These are phyloP conservation scores for Leccinum cinnamomeum DNA, from an alignment of 1,284 basidiomycete species.

Conservation along the genomic window DNA sequence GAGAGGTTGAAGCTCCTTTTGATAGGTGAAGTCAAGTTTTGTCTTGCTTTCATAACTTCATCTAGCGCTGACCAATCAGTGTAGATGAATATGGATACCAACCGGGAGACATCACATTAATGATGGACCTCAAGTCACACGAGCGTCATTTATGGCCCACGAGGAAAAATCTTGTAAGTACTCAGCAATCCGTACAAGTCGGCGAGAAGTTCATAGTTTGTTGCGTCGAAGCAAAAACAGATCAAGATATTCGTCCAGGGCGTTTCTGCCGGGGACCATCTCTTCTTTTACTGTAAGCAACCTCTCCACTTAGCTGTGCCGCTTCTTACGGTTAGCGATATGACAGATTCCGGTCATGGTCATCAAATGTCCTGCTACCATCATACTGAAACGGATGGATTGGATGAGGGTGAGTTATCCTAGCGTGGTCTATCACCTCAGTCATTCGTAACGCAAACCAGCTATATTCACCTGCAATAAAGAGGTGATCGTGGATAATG, in stretches of 20 bases:
- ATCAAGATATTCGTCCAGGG: slow-evolving; percentile 32
- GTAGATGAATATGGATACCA: slow-evolving; percentile 29
- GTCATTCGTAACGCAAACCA: slow-evolving; percentile 7
- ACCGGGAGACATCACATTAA: slow-evolving; percentile 28
- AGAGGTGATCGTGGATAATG: slow-evolving; percentile 39
- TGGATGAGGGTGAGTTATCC: slow-evolving; percentile 39
- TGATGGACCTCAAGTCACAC: slow-evolving; percentile 31
- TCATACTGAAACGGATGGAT: slow-evolving; percentile 35
- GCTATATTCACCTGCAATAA: slow-evolving; percentile 25
- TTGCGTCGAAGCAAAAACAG: slow-evolving; percentile 34
- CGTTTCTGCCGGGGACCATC: slow-evolving; percentile 35
- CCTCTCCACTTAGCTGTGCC: background rate
- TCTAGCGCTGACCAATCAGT: background rate
- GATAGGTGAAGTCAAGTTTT: slow-evolving; percentile 15
- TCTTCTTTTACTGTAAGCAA: slow-evolving; percentile 42
- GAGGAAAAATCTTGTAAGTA: slow-evolving; percentile 30
- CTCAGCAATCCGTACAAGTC: background rate
- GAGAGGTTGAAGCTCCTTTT: slow-evolving; percentile 16
- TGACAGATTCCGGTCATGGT: slow-evolving; percentile 39
- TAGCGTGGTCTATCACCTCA: background rate
- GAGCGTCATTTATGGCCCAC: slow-evolving; percentile 21
- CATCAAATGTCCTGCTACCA: slow-evolving; percentile 32
- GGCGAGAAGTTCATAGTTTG: background rate
- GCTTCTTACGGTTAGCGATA: background rate
- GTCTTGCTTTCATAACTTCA: background rate